These are phyloP conservation scores for Dryas integrifolia DNA, from an alignment of 331 rosid genomes.

Conservation along the genomic window DNA sequence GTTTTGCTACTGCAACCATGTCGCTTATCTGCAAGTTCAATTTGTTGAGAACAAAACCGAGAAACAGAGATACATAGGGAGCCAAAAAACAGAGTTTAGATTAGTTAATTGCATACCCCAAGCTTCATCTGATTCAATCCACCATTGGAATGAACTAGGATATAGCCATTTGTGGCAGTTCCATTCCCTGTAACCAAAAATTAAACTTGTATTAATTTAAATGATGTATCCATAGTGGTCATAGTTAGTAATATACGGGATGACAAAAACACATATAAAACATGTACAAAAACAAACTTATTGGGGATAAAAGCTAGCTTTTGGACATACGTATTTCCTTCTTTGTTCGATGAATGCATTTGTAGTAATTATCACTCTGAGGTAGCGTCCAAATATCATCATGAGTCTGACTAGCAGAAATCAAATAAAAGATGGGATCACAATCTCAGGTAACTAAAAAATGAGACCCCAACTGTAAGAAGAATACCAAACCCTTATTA, in stretches of 20 bases:
- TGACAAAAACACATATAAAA: too few relatives aligned
- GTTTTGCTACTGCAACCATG: conserved; percentile 68
- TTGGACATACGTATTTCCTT: conserved; percentile 30
- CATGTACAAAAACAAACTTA: neutral
- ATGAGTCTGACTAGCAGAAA: conserved; percentile 49
- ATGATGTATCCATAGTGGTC: neutral
- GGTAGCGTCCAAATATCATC: conserved; percentile 59
- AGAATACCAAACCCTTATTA: neutral
- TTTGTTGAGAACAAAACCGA: too few relatives aligned
- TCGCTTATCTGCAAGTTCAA: conserved; percentile 56
- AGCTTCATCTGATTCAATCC: conserved; percentile 79
- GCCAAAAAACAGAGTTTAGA: neutral
- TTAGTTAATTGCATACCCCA: conserved; percentile 37
- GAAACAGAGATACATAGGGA: neutral
- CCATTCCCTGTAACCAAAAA: conserved; percentile 28
- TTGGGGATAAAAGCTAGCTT: neutral
- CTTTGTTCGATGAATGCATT: conserved; percentile 35
- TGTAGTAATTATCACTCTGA: conserved; percentile 26
- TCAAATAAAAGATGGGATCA: conserved; percentile 23
- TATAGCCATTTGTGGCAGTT: conserved; percentile 50
- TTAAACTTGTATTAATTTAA: conserved; percentile 15
- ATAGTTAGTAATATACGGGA: too few relatives aligned
- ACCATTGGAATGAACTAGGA: conserved; percentile 55
- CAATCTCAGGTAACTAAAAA: neutral
- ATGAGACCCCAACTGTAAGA: neutral